Base-by-base conservation (phyloP, 2,329 filamentous ascomycete genomes). In the Venturia effusa region DNA sequence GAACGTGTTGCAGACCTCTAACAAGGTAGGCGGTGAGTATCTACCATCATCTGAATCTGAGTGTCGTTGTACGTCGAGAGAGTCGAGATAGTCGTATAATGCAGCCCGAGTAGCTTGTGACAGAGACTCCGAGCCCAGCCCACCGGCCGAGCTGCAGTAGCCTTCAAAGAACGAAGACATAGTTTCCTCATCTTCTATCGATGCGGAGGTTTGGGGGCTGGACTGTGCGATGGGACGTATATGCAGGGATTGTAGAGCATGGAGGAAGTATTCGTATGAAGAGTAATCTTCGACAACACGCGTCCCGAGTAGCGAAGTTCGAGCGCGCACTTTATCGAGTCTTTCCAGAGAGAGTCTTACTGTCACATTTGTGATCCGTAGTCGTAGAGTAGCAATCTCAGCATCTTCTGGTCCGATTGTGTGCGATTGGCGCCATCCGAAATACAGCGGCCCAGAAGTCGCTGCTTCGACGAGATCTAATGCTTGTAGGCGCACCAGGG, bases 341-440 rank as follows among this genome's bases (percentile, higher is more conserved):
- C 96, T 97, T 75, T 99, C 94, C 0, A 89, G 84, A 1, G 91
- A 87, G 17, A 97, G 80, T 1, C 92, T 84, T 39, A 90, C 78
- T 3, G 84, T 71, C 59, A 78, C 76, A 17, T 71, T 70, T 48
- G 71, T 69, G n/a, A 76, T 27, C 22, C 22, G 27, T 30, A 40
- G 10, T 54, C 17, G 15, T 43, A 60, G 3, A 15, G n/a, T 37
- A 37, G 32, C 34, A 11, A 40, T 60, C 2, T 13, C 27, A 10
- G 8, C 41, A 3, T 62, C 55, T 64, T 63, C 63, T 2, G 68
- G 66, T 8, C 66, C 64, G 4, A 66, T 66, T 22, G 72, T 66
- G 11, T 68, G 57, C 15, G 61, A 68, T 37, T 64, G 64, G 11
- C 65, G 65, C 70, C 72, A 76, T 34, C 51, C 51, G 17, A 57